These are phyloP conservation scores for Dothiorella sarmentorum DNA, from an alignment of 2,329 filamentous ascomycete genomes.

Conservation along the genomic window DNA sequence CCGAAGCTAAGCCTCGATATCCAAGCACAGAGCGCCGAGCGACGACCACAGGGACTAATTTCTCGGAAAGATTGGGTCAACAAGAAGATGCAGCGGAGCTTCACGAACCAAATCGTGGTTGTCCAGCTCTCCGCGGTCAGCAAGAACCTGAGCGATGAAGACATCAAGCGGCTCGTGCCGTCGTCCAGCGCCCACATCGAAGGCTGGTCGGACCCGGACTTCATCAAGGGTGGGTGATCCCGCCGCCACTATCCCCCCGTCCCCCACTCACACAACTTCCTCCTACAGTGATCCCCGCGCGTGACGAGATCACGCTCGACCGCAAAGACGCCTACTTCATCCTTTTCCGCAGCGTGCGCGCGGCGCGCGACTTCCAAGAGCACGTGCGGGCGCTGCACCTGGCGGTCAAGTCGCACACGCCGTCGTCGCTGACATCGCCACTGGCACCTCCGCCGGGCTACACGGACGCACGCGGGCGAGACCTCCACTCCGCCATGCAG, in stretches of 20 bases:
- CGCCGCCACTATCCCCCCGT: too few relatives aligned
- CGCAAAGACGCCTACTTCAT: conserved; percentile 65
- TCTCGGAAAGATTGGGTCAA: not conserved
- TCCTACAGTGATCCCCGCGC: conserved; percentile 57
- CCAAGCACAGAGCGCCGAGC: not conserved
- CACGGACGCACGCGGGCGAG: conserved; percentile 44
- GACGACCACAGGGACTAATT: not conserved
- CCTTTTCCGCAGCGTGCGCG: conserved; percentile 59
- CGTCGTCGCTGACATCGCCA: conserved; percentile 41
- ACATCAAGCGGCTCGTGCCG: conserved; percentile 67
- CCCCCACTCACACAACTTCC: not conserved
- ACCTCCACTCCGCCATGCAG: not conserved
- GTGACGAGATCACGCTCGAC: conserved; percentile 61
- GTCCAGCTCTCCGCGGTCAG: conserved; percentile 41
- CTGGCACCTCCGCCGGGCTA: conserved; percentile 43
- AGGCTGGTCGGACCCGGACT: conserved; percentile 59
- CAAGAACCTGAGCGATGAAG: conserved; percentile 59
- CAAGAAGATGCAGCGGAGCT: not conserved
- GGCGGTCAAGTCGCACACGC: conserved; percentile 44
- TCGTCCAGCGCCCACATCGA: conserved; percentile 60
- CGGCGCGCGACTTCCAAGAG: conserved; percentile 60
- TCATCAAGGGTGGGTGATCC: conserved; percentile 55
- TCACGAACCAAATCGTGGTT: conserved; percentile 18
- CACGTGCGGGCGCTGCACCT: conserved; percentile 52
- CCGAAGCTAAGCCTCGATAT: conserved; percentile 5